Evolutionary conservation across 164 flowering plant genomes (phyloP).

Genomic region (Platanus orientalis): DNA sequence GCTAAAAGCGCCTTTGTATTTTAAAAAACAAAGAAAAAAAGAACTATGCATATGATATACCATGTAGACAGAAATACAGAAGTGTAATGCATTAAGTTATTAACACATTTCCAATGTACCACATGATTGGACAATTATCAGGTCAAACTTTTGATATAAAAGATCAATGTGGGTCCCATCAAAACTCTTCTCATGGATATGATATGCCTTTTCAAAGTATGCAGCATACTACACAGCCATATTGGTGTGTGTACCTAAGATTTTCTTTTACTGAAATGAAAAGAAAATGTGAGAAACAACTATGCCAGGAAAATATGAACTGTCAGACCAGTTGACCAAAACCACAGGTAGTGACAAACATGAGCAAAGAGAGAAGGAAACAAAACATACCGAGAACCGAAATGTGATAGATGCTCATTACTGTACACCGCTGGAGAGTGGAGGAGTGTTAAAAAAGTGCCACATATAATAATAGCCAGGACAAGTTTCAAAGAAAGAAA

Average conservation of each 20-base stretch:
- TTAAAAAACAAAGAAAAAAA: too few species aligned
- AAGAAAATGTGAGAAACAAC: too few species aligned
- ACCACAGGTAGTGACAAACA: not conserved
- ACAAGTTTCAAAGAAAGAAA: constrained; percentile 44
- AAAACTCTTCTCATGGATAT: not conserved
- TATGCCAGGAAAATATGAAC: too few species aligned
- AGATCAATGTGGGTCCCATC: not conserved
- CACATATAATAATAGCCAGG: constrained; percentile 42
- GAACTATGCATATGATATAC: too few species aligned
- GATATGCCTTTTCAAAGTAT: not conserved
- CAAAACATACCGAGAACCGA: constrained; percentile 43
- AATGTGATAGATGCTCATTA: constrained; percentile 31
- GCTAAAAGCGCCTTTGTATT: too few species aligned
- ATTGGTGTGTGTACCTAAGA: not conserved
- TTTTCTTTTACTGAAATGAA: not conserved
- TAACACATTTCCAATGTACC: too few species aligned
- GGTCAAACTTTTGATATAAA: not conserved
- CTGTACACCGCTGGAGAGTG: constrained; percentile 47
- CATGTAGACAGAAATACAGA: too few species aligned
- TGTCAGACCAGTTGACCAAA: not conserved
- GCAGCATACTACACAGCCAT: not conserved
- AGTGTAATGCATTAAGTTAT: too few species aligned
- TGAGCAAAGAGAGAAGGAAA: not conserved
- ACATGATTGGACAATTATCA: too few species aligned
- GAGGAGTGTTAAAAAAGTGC: constrained; percentile 48